Base-by-base conservation (phyloP, 2,329 filamentous ascomycete genomes). In the Xylariaceae sp. region DNA sequence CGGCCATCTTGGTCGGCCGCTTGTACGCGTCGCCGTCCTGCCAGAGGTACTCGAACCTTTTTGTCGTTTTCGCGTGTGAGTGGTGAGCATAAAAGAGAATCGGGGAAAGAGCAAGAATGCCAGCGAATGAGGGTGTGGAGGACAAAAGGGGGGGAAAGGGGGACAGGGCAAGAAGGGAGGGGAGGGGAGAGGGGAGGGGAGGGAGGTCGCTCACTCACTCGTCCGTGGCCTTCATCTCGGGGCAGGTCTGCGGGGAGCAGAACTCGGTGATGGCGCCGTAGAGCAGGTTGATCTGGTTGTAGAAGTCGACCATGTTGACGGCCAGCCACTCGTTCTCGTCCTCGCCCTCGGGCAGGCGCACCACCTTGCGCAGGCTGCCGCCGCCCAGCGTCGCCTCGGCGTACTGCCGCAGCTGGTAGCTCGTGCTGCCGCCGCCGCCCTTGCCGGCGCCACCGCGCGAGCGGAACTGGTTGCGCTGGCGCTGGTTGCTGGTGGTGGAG, bases 151-250 rank as follows among this genome's bases (percentile, higher is more conserved):
- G 12, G 19, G 4, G 5, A 13, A 15, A 19, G 21, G 30, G 23
- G 10, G 19, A 21, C 11, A 27, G 11, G 5, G 25, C 25, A 5
- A 12, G 13, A n/a, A 25, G 35, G 32, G 21, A 22, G n/a, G 3
- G 10, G 10, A 32, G 11, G 10, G 14, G n/a, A n/a, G n/a, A n/a
- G n/a, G n/a, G n/a, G n/a, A n/a, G n/a, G n/a, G n/a, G n/a, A n/a
- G n/a, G n/a, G n/a, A n/a, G n/a, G n/a, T n/a, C n/a, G n/a, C n/a
- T n/a, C 14, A 46, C 77, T 45, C 72, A 92, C 83, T 98, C 92
- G 65, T 98, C 93, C 8, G 92, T 98, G n/a, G 92, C 92, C 64
- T 98, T 98, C 92, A 98, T 98, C 66, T 96, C 92, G 1, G 92
- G 92, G 60, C 92, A 98, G 45, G 88, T 88, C 58, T 92, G 83